phyloP scores from a whole-genome alignment of 805 yeast genomes.

The Kodamaea jinghongensis region DNA sequence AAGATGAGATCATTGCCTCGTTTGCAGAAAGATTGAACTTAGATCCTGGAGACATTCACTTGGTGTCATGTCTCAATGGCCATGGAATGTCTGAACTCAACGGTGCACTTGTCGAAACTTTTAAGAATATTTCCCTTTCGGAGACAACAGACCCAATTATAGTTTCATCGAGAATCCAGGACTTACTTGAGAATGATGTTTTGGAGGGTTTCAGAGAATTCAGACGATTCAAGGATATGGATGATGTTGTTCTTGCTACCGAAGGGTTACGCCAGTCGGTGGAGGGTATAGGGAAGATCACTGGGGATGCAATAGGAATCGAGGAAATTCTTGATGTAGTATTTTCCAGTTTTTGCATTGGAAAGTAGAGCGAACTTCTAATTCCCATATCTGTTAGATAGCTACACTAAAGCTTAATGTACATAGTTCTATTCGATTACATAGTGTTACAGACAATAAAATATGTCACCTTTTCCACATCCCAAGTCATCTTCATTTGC shows the following conservation, averaged over 20 bases:
- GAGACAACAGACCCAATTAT: conserved; percentile 62
- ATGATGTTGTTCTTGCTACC: conserved; percentile 77
- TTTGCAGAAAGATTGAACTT: conserved; percentile 15
- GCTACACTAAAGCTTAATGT: neutral
- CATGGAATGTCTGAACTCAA: conserved; percentile 55
- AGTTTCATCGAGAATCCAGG: conserved; percentile 73
- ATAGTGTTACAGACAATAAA: conserved; percentile 28
- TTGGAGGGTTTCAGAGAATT: conserved; percentile 72
- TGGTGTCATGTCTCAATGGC: conserved; percentile 60
- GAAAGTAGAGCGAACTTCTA: conserved; percentile 50
- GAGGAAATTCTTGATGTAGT: conserved; percentile 92
- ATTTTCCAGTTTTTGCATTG: conserved; percentile 90
- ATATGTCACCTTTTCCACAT: conserved; percentile 39
- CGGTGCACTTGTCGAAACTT: conserved; percentile 38
- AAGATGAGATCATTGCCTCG: conserved; percentile 4
- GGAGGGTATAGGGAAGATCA: conserved; percentile 87
- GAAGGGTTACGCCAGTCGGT: conserved; percentile 73
- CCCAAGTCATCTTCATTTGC: conserved; percentile 45
- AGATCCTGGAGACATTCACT: conserved; percentile 15
- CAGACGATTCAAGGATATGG: conserved; percentile 42
- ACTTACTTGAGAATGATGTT: conserved; percentile 72
- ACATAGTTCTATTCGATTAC: neutral
- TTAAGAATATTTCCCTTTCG: conserved; percentile 48
- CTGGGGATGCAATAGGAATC: conserved; percentile 84
- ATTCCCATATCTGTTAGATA: neutral